Percentiles rank a stretch among this genome's conserved stretches.
Conservation (phyloP, 2,329 filamentous ascomycete genomes). For the Sphaceloma murrayae region DNA sequence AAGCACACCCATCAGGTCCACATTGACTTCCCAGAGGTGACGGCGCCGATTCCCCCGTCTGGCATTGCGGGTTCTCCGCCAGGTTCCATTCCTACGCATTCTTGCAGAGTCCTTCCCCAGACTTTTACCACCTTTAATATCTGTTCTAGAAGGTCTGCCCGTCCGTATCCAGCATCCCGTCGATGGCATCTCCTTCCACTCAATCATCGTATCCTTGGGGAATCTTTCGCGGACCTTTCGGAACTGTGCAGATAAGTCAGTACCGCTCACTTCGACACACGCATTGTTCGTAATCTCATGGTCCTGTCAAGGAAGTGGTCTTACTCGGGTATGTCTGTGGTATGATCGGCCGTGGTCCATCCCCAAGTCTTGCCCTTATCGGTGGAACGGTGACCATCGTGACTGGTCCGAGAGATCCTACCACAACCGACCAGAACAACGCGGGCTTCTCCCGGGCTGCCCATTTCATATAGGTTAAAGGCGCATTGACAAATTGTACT, state of each 20-base stretch:
- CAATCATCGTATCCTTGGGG: constrained; percentile 40
- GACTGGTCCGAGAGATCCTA: constrained; percentile 65
- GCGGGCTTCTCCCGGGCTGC: constrained; percentile 79
- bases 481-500: constrained; percentile 74
- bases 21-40: neutral
- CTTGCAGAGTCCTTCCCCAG: too few relatives aligned
- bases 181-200: constrained; percentile 20
- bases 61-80: too few relatives aligned
- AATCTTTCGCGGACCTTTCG: constrained; percentile 37
- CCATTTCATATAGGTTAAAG: constrained; percentile 80
- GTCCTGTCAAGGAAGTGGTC: constrained; percentile 32
- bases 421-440: constrained; percentile 74
- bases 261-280: neutral
- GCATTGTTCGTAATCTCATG: neutral
- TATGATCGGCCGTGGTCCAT: constrained; percentile 60
- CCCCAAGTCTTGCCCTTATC: constrained; percentile 61
- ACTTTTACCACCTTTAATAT: neutral
- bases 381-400: constrained; percentile 63
- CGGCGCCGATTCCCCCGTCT: neutral
- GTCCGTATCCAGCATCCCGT: neutral
- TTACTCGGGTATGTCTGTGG: constrained; percentile 89
- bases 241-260: constrained; percentile 29
- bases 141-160: neutral
- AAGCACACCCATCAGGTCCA: neutral
- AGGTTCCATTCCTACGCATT: too few relatives aligned